A percentile compares a stretch with the other conserved stretches of the same genome.
These are phyloP conservation scores for Plectosphaerella sp. DNA, from an alignment of 2,329 filamentous ascomycete genomes.

Conservation along the genomic window DNA sequence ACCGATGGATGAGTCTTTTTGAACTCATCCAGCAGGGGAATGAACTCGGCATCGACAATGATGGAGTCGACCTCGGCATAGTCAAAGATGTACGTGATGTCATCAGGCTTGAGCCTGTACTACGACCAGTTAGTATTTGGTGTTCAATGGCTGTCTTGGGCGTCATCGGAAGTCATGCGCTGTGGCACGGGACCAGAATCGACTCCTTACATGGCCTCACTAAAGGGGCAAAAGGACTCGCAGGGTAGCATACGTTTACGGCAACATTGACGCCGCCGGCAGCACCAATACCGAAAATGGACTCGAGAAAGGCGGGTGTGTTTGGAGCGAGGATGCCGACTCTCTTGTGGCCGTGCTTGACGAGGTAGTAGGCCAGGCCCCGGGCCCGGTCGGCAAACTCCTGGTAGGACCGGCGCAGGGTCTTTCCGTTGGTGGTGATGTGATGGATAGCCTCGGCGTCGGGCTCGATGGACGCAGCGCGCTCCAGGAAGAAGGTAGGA, in stretches of 20 bases:
- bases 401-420: slow-evolving; percentile 71
- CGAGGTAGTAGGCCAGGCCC: slow-evolving; percentile 83
- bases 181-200: no score
- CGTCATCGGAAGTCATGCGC: no score
- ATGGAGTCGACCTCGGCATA: slow-evolving; percentile 84
- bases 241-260: slow-evolving; percentile 30
- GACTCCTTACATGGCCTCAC: no score
- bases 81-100: slow-evolving; percentile 86
- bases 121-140: no score
- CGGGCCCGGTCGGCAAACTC: slow-evolving; percentile 82
- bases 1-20: slow-evolving; percentile 55
- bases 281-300: slow-evolving; percentile 81
- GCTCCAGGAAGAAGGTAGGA: slow-evolving; percentile 81
- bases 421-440: slow-evolving; percentile 69
- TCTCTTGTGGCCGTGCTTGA: slow-evolving; percentile 66
- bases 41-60: slow-evolving; percentile 80
- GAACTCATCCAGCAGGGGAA: slow-evolving; percentile 64
- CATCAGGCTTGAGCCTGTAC: slow-evolving; percentile 68
- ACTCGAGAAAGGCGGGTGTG: slow-evolving; percentile 90
- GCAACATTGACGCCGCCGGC: slow-evolving; percentile 74
- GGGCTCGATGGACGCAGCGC: slow-evolving; percentile 84
- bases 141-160: no score
- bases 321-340: slow-evolving; percentile 89
- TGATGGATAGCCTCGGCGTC: slow-evolving; percentile 82
- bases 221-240: no score